These are phyloP conservation scores for Globisporangium spinosum DNA, from an alignment of 352 stramenopile species.

Conservation along the genomic window DNA sequence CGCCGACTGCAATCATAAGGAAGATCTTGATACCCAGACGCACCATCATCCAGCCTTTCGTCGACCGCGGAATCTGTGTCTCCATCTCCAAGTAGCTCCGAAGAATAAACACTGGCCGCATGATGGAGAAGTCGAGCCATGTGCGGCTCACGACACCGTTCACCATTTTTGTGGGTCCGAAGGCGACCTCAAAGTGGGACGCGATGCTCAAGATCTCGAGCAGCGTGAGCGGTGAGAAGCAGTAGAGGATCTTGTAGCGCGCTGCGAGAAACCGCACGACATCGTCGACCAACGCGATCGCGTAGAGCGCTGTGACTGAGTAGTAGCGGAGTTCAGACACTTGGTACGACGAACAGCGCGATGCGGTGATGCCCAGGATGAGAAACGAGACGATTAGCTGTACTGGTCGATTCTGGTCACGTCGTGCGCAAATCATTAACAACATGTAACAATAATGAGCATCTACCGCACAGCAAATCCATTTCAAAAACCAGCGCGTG, in stretches of 20 bases:
- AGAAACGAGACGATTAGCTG: constrained; percentile 69
- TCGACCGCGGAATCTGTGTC: constrained; percentile 58
- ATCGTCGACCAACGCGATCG: constrained; percentile 55
- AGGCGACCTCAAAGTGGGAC: constrained; percentile 74
- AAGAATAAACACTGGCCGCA: constrained; percentile 78
- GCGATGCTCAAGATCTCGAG: constrained; percentile 71
- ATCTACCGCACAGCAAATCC: background rate
- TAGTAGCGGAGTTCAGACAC: constrained; percentile 65
- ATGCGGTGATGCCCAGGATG: constrained; percentile 68
- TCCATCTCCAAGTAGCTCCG: constrained; percentile 86
- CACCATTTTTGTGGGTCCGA: constrained; percentile 57
- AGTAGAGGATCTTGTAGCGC: constrained; percentile 79
- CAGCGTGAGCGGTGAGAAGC: constrained; percentile 67
- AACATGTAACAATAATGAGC: constrained; percentile 1
- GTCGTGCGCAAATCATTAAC: no score
- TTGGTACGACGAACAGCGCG: constrained; percentile 70
- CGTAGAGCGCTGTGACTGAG: constrained; percentile 60
- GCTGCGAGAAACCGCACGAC: constrained; percentile 75
- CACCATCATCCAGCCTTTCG: constrained; percentile 80
- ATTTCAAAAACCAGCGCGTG: background rate
- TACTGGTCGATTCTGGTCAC: constrained; percentile 61
- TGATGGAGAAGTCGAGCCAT: constrained; percentile 86
- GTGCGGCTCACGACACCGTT: constrained; percentile 55
- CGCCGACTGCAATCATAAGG: constrained; percentile 78
- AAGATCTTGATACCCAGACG: constrained; percentile 77